Base-by-base conservation (phyloP, 2,329 filamentous ascomycete genomes). In the Pyricularia grisea region DNA sequence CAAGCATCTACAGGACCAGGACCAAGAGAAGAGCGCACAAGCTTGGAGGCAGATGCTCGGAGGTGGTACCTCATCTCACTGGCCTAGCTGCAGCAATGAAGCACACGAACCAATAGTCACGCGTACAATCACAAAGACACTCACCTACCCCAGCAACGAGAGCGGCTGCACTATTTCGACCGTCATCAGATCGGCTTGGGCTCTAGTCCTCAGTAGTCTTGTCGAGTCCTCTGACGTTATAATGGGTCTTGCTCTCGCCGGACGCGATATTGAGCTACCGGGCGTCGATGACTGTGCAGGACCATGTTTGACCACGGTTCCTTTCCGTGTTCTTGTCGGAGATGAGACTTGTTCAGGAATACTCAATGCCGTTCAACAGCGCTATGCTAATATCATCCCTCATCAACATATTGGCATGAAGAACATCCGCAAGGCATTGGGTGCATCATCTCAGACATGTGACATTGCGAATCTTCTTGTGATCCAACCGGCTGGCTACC, bases 271-370 rank as follows among this genome's bases (percentile, higher is more conserved):
- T n/a, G 71, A 71, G 42, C 61, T 76, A 0, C 65, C 71, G 1
- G 73, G 72, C 3, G 70, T 74, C 11, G 67, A 67, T n/a, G 71
- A 74, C 6, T 73, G 75, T 66, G 69, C 72, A 2, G 74, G 73
- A 2, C 74, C 74, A 0, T 74, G 72, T 1, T 71, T 75, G 33
- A 71, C 72, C 42, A 75, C 74, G 1, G 70, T 75, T 10, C 74
- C 74, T 2, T 33, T 67, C 17, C 66, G 66, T 20, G 42, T 67
- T 17, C 3, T 28, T 4, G 25, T 63, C 9, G 27, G 17, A 28
- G 12, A 63, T 5, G 25, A 28, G 25, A 63, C 23, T 20, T 63
- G 60, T 20, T 12, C 14, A 27, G 25, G 27, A 10, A 63, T 63
- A 4, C 60, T 63, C 25, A 5, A 30, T 3, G 10, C 27, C 1